A percentile compares a stretch with the other conserved stretches of the same genome.
These are phyloP conservation scores for Leccinum griseonigrum DNA, from an alignment of 1,284 basidiomycete genomes.

Conservation along the genomic window DNA sequence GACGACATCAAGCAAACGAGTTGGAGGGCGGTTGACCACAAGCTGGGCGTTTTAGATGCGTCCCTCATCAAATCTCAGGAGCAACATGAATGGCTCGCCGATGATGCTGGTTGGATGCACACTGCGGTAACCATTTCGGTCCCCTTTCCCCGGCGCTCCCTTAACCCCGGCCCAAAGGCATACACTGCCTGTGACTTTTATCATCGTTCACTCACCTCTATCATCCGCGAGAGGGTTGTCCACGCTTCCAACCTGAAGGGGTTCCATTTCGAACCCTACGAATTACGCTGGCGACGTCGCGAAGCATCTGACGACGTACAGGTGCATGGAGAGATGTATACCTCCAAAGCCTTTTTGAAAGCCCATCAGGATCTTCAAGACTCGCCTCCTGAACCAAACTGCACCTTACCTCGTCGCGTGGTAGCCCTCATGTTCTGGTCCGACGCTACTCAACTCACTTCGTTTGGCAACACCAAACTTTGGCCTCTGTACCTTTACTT, in stretches of 20 bases:
- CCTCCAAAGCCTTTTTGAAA: background rate
- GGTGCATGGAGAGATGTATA: background rate
- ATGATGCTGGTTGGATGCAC: background rate
- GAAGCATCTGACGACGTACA: background rate
- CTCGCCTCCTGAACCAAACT: background rate
- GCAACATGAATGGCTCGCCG: background rate
- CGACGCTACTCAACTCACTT: background rate
- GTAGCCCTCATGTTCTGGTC: background rate
- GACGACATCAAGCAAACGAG: background rate
- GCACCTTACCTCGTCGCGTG: background rate
- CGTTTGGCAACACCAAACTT: background rate
- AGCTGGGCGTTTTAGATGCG: background rate
- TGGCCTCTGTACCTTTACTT: background rate
- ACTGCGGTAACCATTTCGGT: background rate
- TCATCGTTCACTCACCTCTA: background rate
- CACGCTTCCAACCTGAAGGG: background rate
- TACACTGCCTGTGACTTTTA: background rate
- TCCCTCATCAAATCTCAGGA: background rate
- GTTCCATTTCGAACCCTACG: background rate
- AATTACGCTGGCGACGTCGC: background rate
- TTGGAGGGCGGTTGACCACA: background rate
- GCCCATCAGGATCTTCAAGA: background rate
- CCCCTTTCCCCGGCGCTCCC: background rate
- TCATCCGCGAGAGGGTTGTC: background rate
- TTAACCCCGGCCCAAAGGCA: background rate